Percentiles rank a stretch among this genome's conserved stretches.
Conservation (phyloP, 495 filamentous ascomycete genomes). For the Xylaria acuta region DNA sequence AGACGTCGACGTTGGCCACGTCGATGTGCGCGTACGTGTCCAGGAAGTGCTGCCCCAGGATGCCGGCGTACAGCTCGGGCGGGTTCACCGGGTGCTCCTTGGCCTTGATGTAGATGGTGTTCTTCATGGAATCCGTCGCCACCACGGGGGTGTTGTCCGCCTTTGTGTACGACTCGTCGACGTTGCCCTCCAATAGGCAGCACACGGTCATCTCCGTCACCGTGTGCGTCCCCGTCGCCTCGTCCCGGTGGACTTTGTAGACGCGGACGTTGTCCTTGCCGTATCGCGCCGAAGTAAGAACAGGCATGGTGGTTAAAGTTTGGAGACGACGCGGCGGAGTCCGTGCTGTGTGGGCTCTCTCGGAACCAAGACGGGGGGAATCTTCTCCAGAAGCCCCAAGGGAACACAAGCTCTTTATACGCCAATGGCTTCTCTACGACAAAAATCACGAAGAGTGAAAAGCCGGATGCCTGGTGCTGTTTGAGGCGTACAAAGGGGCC, state of each 20-base stretch:
- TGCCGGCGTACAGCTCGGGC: conserved; percentile 88
- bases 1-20: conserved; percentile 77
- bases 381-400: not conserved
- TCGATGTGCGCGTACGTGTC: conserved; percentile 87
- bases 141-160: conserved; percentile 96
- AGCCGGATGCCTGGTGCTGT: not conserved
- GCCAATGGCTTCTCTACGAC: not conserved
- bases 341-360: conserved; percentile 13
- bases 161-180: conserved; percentile 89
- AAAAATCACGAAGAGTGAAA: conserved; percentile 7
- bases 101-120: conserved; percentile 92
- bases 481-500: conserved; percentile 6
- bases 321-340: conserved; percentile 4
- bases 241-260: conserved; percentile 87
- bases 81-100: conserved; percentile 93
- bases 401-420: conserved; percentile 23
- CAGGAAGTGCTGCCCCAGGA: conserved; percentile 86
- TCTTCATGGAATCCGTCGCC: conserved; percentile 97
- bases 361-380: not conserved
- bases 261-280: conserved; percentile 99
- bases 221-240: conserved; percentile 74
- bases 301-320: conserved; percentile 51
- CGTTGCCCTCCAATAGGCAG: conserved; percentile 86
- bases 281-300: conserved; percentile 78
- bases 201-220: conserved; percentile 96